phyloP scores from a whole-genome alignment of 202 grass and related monocot species.

The Setaria italica region DNA sequence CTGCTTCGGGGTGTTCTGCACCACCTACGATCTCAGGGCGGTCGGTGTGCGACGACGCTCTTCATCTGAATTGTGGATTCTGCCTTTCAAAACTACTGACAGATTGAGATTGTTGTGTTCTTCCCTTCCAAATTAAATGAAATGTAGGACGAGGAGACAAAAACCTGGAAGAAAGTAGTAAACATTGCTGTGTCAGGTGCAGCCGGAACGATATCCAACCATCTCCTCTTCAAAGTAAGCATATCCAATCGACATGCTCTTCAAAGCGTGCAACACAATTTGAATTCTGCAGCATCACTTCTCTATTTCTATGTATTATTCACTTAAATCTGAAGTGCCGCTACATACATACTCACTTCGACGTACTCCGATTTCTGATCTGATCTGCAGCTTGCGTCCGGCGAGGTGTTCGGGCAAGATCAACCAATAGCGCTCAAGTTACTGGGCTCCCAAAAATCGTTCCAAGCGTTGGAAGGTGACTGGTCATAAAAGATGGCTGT shows the following conservation, averaged over 20 bases:
- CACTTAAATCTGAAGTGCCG: too few relatives aligned
- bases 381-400: slow-evolving; percentile 74
- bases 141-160: slow-evolving; percentile 72
- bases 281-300: not conserved
- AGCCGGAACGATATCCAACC: slow-evolving; percentile 95
- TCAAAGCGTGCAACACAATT: too few relatives aligned
- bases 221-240: slow-evolving; percentile 91
- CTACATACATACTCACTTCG: not conserved
- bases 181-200: slow-evolving; percentile 86
- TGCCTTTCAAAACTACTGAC: not conserved
- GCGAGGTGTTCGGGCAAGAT: slow-evolving; percentile 88
- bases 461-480: slow-evolving; percentile 88
- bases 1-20: slow-evolving; percentile 90
- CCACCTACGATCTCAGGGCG: slow-evolving; percentile 83
- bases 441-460: slow-evolving; percentile 86
- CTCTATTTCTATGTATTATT: too few relatives aligned
- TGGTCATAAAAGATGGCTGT: not conserved
- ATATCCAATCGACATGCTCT: not conserved
- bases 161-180: slow-evolving; percentile 88
- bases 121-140: not conserved
- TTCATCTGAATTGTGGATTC: not conserved
- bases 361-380: not conserved
- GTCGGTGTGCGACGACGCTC: slow-evolving; percentile 17
- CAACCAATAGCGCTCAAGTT: slow-evolving; percentile 89
- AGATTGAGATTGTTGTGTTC: not conserved